A percentile compares a stretch with the other conserved stretches of the same genome.
phyloP scores from a whole-genome alignment of 1,284 basidiomycete genomes.

The Ceratobasidium sp. region DNA sequence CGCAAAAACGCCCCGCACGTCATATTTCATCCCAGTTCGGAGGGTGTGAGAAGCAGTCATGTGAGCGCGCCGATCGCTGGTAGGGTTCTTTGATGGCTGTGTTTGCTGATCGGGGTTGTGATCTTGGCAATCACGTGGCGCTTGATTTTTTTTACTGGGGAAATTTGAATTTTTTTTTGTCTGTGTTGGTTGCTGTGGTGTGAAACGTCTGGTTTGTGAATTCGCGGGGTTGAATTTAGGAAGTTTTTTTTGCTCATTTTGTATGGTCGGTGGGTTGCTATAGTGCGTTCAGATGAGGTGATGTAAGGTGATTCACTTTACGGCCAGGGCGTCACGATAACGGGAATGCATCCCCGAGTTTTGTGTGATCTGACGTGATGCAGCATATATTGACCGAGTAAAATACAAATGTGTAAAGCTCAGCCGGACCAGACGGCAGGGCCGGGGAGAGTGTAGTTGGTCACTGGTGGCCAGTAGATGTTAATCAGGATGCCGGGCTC shows the following conservation, averaged over 20 bases:
- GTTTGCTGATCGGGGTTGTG: background rate
- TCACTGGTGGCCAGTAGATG: conserved; percentile 58
- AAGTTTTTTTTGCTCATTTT: no score
- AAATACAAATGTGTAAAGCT: background rate
- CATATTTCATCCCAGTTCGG: conserved; percentile 14
- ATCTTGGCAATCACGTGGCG: background rate
- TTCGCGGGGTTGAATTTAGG: background rate
- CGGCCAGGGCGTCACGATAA: no score
- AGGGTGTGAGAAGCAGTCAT: conserved; percentile 4
- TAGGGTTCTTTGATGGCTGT: background rate
- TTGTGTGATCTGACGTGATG: background rate
- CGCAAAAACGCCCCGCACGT: conserved; percentile 6
- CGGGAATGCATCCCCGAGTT: background rate
- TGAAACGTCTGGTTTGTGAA: conserved; percentile 12
- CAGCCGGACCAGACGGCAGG: conserved; percentile 38
- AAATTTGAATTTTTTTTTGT: background rate
- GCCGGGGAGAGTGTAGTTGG: conserved; percentile 55
- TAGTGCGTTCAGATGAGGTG: no score
- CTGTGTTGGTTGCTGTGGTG: conserved; percentile 8
- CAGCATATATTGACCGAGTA: background rate
- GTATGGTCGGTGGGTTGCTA: no score
- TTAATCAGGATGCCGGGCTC: conserved; percentile 56
- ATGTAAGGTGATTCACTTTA: background rate
- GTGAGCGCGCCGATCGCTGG: conserved; percentile 6
- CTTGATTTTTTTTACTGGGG: background rate